Conservation (phyloP, 805 yeast genomes). For the Starmerella riodocensis region DNA sequence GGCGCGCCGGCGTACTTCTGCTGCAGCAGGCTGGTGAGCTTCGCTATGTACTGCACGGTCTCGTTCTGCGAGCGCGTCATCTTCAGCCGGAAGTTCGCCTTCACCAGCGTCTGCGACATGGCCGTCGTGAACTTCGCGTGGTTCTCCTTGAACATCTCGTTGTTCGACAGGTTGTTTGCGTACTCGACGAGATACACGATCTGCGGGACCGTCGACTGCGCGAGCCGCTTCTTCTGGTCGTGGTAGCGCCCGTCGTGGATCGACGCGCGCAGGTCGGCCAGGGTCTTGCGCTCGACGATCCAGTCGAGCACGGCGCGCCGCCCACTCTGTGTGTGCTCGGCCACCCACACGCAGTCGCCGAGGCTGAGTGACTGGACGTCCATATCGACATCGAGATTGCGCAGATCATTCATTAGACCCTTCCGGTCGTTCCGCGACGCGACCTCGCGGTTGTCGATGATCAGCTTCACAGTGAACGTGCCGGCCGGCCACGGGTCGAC, state of each 20-base stretch:
- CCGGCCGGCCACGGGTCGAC: constrained; percentile 44
- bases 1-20: constrained; percentile 29
- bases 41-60: constrained; percentile 48
- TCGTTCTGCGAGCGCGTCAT: constrained; percentile 61
- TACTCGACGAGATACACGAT: constrained; percentile 74
- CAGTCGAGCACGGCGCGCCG: constrained; percentile 60
- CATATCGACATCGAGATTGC: constrained; percentile 35
- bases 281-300: constrained; percentile 79
- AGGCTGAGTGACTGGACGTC: constrained; percentile 51
- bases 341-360: constrained; percentile 89
- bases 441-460: constrained; percentile 75
- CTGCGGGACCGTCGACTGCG: constrained; percentile 51
- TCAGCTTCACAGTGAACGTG: constrained; percentile 44
- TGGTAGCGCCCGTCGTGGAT: constrained; percentile 77
- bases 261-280: constrained; percentile 72
- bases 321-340: constrained; percentile 44
- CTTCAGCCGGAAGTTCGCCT: constrained; percentile 52
- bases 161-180: constrained; percentile 21
- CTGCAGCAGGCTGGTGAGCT: constrained; percentile 36
- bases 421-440: constrained; percentile 55
- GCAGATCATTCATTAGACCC: constrained; percentile 48
- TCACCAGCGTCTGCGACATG: constrained; percentile 53
- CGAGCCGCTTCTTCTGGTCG: constrained; percentile 74
- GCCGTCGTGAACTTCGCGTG: constrained; percentile 60
- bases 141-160: constrained; percentile 22